Base-by-base conservation (phyloP, 345 rosid genomes). In the Stellera chamaejasme region DNA sequence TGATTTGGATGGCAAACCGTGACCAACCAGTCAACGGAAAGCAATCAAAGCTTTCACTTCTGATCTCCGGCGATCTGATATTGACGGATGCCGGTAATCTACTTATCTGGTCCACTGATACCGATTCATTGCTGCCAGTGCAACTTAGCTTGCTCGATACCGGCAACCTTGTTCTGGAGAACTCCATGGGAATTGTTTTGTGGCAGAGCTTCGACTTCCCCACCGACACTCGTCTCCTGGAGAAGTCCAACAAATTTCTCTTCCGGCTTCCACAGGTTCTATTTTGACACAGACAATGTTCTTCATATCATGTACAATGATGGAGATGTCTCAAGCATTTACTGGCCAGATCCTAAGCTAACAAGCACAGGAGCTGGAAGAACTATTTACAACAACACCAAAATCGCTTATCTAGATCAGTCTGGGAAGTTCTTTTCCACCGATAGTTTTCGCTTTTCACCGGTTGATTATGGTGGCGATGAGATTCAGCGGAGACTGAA, bases 191-290 rank as follows among this genome's bases (percentile, higher is more conserved):
- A n/a, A 60, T 54, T 14, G 52, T 70, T 56, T 48, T 75, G 6
- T 75, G 80, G 80, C 72, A 75, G 53, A 72, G 80, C 75, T 75
- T 75, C 48, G 79, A 79, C 61, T 62, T 42, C 54, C 83, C 80
- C 7, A 69, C 72, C 45, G 12, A 13, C 16, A 13, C 67, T 70
- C 11, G 44, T 57, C 10, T 70, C 75, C 0, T 56, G 47, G 14
- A 47, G 11, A 58, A 50, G 60, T 45, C 9, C 8, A 13, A 53
- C 46, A 10, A 57, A 26, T 12, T 48, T 42, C 13, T 57, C 70
- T 9, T 56, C 70, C 10, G 75, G 75, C 13, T 61, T 45, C 55
- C 61, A 54, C 45, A 64, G 41, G 44, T 42, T 69, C 2, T 54
- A 32, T 13, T 69, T 69, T 1, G 65, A 64, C 32, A 50, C 55